Evolutionary conservation across 495 filamentous ascomycete species (phyloP), one percentile per base, ranked within the genome.

Genomic region (Penicillium mononematosum): DNA sequence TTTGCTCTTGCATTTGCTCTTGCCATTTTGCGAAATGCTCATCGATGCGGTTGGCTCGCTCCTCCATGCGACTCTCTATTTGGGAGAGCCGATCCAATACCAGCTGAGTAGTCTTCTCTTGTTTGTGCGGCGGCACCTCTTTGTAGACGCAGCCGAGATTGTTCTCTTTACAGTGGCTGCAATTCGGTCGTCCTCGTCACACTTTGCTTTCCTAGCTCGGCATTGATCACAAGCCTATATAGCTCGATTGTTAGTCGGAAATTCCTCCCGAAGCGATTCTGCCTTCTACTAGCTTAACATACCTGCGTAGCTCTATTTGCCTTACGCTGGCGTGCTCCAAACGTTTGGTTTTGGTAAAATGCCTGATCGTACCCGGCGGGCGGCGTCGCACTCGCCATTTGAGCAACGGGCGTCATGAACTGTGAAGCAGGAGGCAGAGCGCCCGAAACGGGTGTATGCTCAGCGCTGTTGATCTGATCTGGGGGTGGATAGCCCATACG

Each of bases 121-220:
- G 75, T 79, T 85, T 85, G 48, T 82, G 81, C 7, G 81, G 81
- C 24, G 81, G 81, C 17, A 85, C 76, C 68, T 83, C 82, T 67
- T 83, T 81, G 56, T 85, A 85, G 22, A 82, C 77, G 63, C 83
- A 85, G 45, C 63, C 60, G 43, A 83, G 64, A 47, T 68, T 75
- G 24, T 82, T 82, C 55, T 85, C 83, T 51, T 78, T 83, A 68
- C 83, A 85, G 59, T 82, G 80, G 47, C 81, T 81, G 64, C 83
- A 85, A 36, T 73, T 66, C 0, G 83, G 83, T 42, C 83, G 76
- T 29, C 82, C 64, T 85, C 83, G 44, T 85, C 83, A 54, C 83
- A 85, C 62, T 85, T 85, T n/a, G 83, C 82, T 61, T 85, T 85
- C 55, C 83, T 75, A 19, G 80, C 70, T 60, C 83, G 80, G 62